Base-by-base conservation (phyloP, 2,329 filamentous ascomycete species). In the Falciphora oryzae region DNA sequence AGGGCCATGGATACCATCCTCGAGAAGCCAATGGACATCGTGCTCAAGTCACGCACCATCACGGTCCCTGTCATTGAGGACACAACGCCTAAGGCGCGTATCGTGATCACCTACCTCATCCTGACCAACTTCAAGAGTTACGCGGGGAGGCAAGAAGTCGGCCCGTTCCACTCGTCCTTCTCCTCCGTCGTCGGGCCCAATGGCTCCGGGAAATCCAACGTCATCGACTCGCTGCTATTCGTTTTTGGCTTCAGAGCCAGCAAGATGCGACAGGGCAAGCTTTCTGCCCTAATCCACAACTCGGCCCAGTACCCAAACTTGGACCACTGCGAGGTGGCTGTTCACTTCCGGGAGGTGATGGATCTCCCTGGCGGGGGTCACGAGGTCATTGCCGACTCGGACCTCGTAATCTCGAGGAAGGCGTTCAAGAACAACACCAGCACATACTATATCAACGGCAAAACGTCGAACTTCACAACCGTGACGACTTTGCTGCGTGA, bases 111-210 rank as follows among this genome's bases (percentile, higher is more conserved):
- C 25, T 92, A 97, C 74, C 82, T 99, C 61, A 88, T 96, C 66
- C 83, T 99, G 70, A 96, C 87, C 69, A 99, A 99, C 77, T 99
- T 99, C 86, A 99, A 99, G 80, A 98, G 94, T 79, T 99, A 99
- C 75, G 95, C 95, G 22, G 95, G 95, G 4, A 84, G 91, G 67
- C 95, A 99, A 75, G 90, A 96, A 77, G 95, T 99, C 66, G 95
- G 95, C 0, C 95, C 95, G 0, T 99, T 99, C 75, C 95, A 99
- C 75, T 85, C 92, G 1, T 99, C 95, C 0, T 99, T 99, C 78
- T 97, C 95, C 1, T 97, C 95, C 0, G 95, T 99, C 2, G 95
- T 99, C 13, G 96, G 95, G 0, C 95, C 96, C 62, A 99, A 99
- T 75, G 95, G 95, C 67, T 99, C 95, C 13, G 95, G 95, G 66